Evolutionary conservation across 169 alveolate genomes (phyloP).

Genomic region (Toxoplasma gondii): DNA sequence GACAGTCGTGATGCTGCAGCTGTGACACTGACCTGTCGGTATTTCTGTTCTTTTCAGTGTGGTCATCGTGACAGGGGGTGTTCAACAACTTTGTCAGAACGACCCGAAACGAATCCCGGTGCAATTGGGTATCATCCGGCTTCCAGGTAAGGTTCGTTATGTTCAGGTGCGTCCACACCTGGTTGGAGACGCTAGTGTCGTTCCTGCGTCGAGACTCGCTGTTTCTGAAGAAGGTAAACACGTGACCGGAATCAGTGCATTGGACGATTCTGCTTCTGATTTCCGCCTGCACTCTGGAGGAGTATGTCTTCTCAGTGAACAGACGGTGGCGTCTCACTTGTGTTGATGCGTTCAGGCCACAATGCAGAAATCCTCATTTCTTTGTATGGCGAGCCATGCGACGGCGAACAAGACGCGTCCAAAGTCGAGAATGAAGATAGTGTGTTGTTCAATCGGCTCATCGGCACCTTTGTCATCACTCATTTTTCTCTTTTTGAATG

Average conservation of each 20-base stretch:
- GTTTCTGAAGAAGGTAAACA: too few relatives aligned
- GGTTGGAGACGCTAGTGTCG: not conserved
- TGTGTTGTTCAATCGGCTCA: not conserved
- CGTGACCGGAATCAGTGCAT: too few relatives aligned
- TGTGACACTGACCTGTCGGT: not conserved
- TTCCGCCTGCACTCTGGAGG: too few relatives aligned
- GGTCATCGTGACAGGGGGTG: not conserved
- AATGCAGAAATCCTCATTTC: slow-evolving; percentile 22
- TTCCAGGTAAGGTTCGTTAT: not conserved
- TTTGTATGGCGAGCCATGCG: slow-evolving; percentile 30
- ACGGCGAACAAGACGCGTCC: not conserved
- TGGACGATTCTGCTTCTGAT: too few relatives aligned
- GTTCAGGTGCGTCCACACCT: not conserved
- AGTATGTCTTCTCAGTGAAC: not conserved
- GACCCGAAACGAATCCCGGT: not conserved
- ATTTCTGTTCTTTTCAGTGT: not conserved
- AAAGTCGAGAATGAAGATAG: not conserved
- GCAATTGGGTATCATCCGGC: not conserved
- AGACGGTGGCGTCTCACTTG: not conserved
- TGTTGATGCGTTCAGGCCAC: not conserved
- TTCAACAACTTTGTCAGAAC: not conserved
- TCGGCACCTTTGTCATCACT: not conserved
- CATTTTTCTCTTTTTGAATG: not conserved
- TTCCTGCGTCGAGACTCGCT: too few relatives aligned
- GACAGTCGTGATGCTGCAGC: not conserved